These are phyloP conservation scores for Clonostachys rhizophaga DNA, from an alignment of 2,329 filamentous ascomycete species.

Conservation along the genomic window DNA sequence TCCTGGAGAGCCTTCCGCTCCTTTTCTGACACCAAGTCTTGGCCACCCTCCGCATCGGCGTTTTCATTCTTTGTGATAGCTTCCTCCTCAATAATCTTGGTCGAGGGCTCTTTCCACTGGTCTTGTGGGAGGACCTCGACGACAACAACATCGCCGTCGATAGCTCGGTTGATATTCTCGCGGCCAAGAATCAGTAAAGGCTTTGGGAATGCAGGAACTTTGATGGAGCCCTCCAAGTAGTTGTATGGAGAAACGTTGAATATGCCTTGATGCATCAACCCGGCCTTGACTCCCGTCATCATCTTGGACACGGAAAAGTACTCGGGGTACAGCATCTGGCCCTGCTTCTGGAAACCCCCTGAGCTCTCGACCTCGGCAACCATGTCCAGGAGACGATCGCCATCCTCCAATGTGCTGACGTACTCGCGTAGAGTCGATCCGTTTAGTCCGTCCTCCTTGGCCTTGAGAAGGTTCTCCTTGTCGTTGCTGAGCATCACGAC, in stretches of 20 bases:
- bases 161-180: slow-evolving; percentile 92
- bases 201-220: slow-evolving; percentile 86
- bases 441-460: slow-evolving; percentile 68
- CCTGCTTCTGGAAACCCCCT: slow-evolving; percentile 56
- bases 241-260: slow-evolving; percentile 98
- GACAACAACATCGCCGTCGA: slow-evolving; percentile 89
- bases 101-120: slow-evolving; percentile 95
- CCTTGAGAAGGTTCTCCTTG: slow-evolving; percentile 78
- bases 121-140: slow-evolving; percentile 90
- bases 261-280: slow-evolving; percentile 85
- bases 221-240: slow-evolving; percentile 89
- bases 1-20: slow-evolving; percentile 86
- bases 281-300: slow-evolving; percentile 88
- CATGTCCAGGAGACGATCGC: slow-evolving; percentile 86
- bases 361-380: slow-evolving; percentile 75
- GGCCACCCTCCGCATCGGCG: slow-evolving; percentile 73
- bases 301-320: slow-evolving; percentile 87
- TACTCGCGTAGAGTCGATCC: slow-evolving; percentile 71
- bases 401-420: slow-evolving; percentile 77
- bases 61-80: slow-evolving; percentile 90
- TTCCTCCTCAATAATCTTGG: slow-evolving; percentile 94
- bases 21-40: slow-evolving; percentile 78
- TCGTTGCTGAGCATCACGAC: slow-evolving; percentile 96
- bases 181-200: slow-evolving; percentile 82
- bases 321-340: slow-evolving; percentile 78